phyloP scores from a whole-genome alignment of 306 rosid species.

The Cucurbita maxima region DNA sequence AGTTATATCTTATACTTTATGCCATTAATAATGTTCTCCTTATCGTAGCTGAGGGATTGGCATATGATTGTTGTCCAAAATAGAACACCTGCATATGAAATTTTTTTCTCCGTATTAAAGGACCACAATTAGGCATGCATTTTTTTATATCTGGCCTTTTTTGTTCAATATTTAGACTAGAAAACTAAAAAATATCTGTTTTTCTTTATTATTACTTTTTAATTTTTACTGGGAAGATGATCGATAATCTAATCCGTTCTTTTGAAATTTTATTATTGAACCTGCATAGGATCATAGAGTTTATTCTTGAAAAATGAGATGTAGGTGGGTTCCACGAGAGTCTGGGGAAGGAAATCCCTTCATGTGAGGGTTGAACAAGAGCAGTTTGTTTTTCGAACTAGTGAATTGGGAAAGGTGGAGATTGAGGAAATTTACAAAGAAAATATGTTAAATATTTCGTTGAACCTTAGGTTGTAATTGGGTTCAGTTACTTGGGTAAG shows the following conservation, averaged over 20 bases:
- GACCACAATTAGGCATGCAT: background rate
- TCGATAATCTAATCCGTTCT: too few relatives aligned
- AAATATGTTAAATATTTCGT: too few relatives aligned
- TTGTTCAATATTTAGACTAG: background rate
- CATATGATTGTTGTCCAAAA: background rate
- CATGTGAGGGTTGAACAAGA: too few relatives aligned
- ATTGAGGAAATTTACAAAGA: too few relatives aligned
- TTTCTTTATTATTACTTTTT: too few relatives aligned
- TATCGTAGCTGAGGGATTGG: background rate
- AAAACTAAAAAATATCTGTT: background rate
- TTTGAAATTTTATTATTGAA: too few relatives aligned
- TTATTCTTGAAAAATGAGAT: background rate
- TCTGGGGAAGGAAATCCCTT: too few relatives aligned
- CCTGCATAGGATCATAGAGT: background rate
- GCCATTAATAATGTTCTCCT: background rate
- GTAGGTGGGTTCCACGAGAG: too few relatives aligned
- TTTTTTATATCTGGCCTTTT: background rate
- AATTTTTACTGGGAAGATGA: too few relatives aligned
- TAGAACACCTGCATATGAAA: background rate
- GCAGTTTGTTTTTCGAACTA: too few relatives aligned
- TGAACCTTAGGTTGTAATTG: too few relatives aligned
- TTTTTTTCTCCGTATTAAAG: background rate
- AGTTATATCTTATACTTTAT: background rate
- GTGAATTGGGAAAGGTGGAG: too few relatives aligned
- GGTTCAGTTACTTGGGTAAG: background rate